Percentiles rank a stretch among this genome's conserved stretches.
Conservation (phyloP, 805 yeast species). For the Candida oleophila region DNA sequence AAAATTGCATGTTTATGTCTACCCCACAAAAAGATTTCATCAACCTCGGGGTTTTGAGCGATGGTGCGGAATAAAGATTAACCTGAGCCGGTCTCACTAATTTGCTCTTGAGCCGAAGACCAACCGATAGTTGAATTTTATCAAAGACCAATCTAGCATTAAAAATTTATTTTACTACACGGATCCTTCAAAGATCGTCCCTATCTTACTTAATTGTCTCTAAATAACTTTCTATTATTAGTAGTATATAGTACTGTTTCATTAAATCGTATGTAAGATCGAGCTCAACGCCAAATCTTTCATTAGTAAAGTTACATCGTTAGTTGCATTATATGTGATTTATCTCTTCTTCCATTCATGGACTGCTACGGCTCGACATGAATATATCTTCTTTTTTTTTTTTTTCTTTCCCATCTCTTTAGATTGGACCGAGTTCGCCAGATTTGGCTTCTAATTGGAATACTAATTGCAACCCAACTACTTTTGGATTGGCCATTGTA, state of each 20-base stretch:
- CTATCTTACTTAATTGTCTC: too few relatives aligned
- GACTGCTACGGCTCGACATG: too few relatives aligned
- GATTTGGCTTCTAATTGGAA: constrained; percentile 28
- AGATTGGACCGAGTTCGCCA: background rate
- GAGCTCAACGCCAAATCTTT: background rate
- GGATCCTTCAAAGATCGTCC: too few relatives aligned
- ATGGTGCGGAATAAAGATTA: background rate
- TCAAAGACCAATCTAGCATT: too few relatives aligned
- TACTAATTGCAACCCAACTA: constrained; percentile 60
- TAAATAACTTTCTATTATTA: too few relatives aligned
- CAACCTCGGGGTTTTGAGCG: constrained; percentile 5
- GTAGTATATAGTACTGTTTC: background rate
- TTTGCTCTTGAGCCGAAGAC: too few relatives aligned
- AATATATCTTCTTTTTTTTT: background rate
- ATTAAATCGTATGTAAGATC: background rate
- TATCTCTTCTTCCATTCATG: background rate
- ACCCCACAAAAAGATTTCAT: background rate
- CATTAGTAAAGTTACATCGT: background rate
- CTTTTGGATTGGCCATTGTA: constrained; percentile 64
- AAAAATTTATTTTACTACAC: too few relatives aligned
- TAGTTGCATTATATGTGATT: background rate
- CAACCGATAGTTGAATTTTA: too few relatives aligned
- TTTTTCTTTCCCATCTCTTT: background rate
- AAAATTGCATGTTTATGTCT: background rate
- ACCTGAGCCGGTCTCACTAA: background rate